These are phyloP conservation scores for Cyclocybe aegerita DNA, from an alignment of 768 basidiomycete species.

Conservation along the genomic window DNA sequence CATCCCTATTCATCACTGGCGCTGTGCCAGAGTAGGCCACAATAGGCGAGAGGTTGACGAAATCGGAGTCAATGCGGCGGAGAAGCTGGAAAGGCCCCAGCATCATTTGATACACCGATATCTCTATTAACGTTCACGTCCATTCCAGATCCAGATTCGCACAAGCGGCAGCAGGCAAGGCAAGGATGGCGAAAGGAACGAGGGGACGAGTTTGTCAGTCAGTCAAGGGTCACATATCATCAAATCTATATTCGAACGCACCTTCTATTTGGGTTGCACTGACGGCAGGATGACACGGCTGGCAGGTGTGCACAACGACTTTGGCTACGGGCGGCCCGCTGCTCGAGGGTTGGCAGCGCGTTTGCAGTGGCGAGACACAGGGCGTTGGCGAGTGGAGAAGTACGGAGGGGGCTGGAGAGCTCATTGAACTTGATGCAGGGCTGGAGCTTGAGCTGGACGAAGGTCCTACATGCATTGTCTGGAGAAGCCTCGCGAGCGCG, in stretches of 20 bases:
- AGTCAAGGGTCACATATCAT: background rate
- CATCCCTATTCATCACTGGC: conserved; percentile 4
- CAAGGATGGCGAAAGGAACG: conserved; percentile 5
- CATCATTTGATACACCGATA: conserved; percentile 72
- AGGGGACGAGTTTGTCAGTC: background rate
- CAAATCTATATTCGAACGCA: conserved; percentile 26
- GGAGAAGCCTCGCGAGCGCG: conserved; percentile 37
- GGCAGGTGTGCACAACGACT: conserved; percentile 63
- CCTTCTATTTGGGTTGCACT: conserved; percentile 73
- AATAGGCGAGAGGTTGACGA: conserved; percentile 69
- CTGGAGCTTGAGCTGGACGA: too few species aligned
- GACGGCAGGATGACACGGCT: conserved; percentile 61
- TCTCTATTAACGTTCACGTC: conserved; percentile 39
- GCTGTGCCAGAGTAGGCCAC: conserved; percentile 42
- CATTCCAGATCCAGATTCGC: too few species aligned
- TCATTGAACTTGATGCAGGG: conserved; percentile 35
- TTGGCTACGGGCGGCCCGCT: conserved; percentile 17
- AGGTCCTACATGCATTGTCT: conserved; percentile 24
- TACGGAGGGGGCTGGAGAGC: conserved; percentile 9
- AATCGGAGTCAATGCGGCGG: conserved; percentile 78
- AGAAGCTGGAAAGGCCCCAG: conserved; percentile 56
- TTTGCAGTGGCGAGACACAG: conserved; percentile 42
- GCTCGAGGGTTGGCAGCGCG: conserved; percentile 27
- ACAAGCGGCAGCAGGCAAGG: too few species aligned
- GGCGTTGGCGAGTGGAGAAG: conserved; percentile 23